phyloP scores from a whole-genome alignment of 139 green algal genomes.

The Coelastrella sp. region DNA sequence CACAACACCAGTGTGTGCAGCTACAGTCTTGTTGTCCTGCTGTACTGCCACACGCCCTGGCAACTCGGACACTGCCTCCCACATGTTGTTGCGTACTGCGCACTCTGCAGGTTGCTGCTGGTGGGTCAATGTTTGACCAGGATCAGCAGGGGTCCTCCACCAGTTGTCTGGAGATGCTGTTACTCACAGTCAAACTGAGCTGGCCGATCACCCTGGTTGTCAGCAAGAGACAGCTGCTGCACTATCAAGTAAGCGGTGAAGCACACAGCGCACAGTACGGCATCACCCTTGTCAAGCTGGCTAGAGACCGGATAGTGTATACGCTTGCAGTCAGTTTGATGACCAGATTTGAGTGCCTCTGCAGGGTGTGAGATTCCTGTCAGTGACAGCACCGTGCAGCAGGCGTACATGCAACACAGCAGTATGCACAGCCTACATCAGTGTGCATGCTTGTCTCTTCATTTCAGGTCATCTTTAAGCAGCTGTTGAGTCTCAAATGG shows the following conservation, averaged over 20 bases:
- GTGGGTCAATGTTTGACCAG: not conserved
- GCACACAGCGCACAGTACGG: not conserved
- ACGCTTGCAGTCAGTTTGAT: no score
- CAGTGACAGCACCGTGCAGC: no score
- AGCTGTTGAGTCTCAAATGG: constrained; percentile 88
- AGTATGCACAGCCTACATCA: not conserved
- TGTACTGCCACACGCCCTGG: no score
- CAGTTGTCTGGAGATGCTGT: constrained; percentile 68
- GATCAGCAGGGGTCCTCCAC: not conserved
- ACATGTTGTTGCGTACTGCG: not conserved
- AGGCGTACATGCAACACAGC: no score
- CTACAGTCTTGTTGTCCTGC: no score
- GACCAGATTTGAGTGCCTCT: no score
- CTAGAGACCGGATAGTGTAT: no score
- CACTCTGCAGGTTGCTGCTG: not conserved
- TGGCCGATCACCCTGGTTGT: constrained; percentile 91
- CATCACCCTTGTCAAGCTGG: not conserved
- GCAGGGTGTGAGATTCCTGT: no score
- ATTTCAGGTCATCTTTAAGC: constrained; percentile 60
- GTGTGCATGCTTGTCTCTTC: not conserved
- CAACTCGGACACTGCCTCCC: not conserved
- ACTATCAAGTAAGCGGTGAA: constrained; percentile 84
- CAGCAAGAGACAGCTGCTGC: constrained; percentile 71
- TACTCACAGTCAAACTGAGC: constrained; percentile 70
- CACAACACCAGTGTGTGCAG: not conserved